Conservation (phyloP, 371 early-diverging fungal species). For the Apophysomyces variabilis region DNA sequence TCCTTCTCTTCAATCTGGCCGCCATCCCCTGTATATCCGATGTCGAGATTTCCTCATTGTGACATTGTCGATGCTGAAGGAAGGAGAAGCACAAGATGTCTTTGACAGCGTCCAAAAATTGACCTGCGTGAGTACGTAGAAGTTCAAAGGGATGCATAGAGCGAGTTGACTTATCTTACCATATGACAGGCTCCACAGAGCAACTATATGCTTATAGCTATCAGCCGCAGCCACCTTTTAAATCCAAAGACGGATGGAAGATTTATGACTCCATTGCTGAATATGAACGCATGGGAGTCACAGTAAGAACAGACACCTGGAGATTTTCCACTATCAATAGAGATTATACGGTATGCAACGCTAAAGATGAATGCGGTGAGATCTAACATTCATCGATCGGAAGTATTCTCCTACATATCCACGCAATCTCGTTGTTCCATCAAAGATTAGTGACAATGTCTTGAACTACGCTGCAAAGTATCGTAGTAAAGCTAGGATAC, state of each 20-base stretch:
- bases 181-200: slow-evolving; percentile 63
- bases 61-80: slow-evolving; percentile 68
- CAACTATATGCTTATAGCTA: slow-evolving; percentile 86
- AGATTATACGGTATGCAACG: slow-evolving; percentile 65
- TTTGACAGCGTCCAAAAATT: slow-evolving; percentile 79
- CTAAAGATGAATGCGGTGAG: not conserved
- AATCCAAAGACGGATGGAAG: slow-evolving; percentile 66
- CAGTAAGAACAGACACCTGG: slow-evolving; percentile 72
- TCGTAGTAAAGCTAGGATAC: slow-evolving; percentile 90
- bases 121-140: slow-evolving; percentile 61
- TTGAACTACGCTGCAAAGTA: slow-evolving; percentile 90
- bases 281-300: slow-evolving; percentile 88
- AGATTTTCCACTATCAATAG: slow-evolving; percentile 78
- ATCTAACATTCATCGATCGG: not conserved
- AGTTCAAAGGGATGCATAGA: not conserved
- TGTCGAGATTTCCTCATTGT: slow-evolving; percentile 85
- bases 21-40: slow-evolving; percentile 67
- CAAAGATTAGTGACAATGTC: slow-evolving; percentile 88
- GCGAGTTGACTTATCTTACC: not conserved
- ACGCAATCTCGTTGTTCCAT: slow-evolving; percentile 80
- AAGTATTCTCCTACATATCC: slow-evolving; percentile 94
- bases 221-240: slow-evolving; percentile 58
- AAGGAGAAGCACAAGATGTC: slow-evolving; percentile 77
- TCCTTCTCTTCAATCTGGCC: slow-evolving; percentile 46
- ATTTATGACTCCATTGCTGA: slow-evolving; percentile 81